Evolutionary conservation across 768 basidiomycete species (phyloP), one percentile per base, ranked within the genome.

Genomic region (Candolleomyces efflorescens): DNA sequence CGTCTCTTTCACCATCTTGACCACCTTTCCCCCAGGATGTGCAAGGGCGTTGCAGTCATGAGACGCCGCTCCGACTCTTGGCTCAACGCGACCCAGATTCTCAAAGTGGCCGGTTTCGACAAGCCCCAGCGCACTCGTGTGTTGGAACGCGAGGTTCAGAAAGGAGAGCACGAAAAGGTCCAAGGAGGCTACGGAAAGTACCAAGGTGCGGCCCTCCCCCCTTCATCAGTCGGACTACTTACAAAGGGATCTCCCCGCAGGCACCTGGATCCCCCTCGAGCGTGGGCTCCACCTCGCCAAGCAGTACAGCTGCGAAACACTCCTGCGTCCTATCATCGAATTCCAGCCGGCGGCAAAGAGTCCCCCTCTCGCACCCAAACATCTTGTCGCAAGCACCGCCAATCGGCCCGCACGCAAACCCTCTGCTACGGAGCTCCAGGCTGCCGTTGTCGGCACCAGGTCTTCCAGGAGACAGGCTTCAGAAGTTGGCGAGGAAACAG

Each of bases 141-240:
- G 15, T 82, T 99, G 45, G 97, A 99, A 73, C 85, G 97, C 63
- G 97, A 99, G 74, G 88, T 99, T 6, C 97, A 99, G 71, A 98
- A 98, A 70, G 97, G 95, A 24, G 92, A 94, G 65, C 97, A 99
- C 71, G 96, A 98, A 74, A 99, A 99, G 71, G 95, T 99, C 0
- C 97, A 99, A 71, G 97, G 97, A 22, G 97, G 97, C 2, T 99
- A 98, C 71, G 97, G 97, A 64, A 99, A 99, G 74, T 98, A 98
- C 69, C 97, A 99, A 80, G 97, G 97, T 95, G 52, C 61, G 82
- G 66, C 52, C 45, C 58, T 61, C 46, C 58, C 20, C 26, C 36
- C 39, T 24, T 45, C 55, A 51, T 55, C 64, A 54, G 55, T 64
- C 54, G 32, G 45, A 53, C 36, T 47, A 48, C 54, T 54, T 38